phyloP scores from a whole-genome alignment of 441 rosid genomes.

The Populus hybrid region DNA sequence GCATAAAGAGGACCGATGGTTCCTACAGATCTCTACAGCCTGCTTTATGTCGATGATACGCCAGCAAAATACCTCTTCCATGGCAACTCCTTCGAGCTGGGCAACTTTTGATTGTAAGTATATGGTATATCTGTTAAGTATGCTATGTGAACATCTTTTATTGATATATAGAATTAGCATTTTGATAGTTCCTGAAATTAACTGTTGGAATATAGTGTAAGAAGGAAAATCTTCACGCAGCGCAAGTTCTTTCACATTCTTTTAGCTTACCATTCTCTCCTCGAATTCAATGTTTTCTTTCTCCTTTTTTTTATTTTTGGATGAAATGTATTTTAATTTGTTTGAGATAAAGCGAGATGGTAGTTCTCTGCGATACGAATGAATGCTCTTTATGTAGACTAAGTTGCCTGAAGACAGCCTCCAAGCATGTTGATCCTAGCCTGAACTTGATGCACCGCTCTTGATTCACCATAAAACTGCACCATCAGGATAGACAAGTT shows the following conservation, averaged over 20 bases:
- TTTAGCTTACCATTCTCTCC: background rate
- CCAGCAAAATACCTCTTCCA: background rate
- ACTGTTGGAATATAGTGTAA: background rate
- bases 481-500: background rate
- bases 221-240: background rate
- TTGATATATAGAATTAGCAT: background rate
- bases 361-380: background rate
- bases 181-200: background rate
- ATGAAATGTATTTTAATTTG: too few species aligned
- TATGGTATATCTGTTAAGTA: background rate
- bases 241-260: too few species aligned
- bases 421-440: background rate
- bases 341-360: background rate
- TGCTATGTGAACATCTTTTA: background rate
- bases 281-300: background rate
- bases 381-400: background rate
- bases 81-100: slow-evolving; percentile 43
- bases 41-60: slow-evolving; percentile 14
- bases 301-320: background rate
- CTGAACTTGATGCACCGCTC: background rate
- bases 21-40: slow-evolving; percentile 18
- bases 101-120: slow-evolving; percentile 64
- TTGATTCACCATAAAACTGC: background rate
- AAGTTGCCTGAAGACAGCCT: background rate
- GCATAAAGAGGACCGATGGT: slow-evolving; percentile 19